Percentiles rank a stretch among this genome's conserved stretches.
Conservation (phyloP, 192 early-diverging fungal species). For the Rhizophagus clarus region DNA sequence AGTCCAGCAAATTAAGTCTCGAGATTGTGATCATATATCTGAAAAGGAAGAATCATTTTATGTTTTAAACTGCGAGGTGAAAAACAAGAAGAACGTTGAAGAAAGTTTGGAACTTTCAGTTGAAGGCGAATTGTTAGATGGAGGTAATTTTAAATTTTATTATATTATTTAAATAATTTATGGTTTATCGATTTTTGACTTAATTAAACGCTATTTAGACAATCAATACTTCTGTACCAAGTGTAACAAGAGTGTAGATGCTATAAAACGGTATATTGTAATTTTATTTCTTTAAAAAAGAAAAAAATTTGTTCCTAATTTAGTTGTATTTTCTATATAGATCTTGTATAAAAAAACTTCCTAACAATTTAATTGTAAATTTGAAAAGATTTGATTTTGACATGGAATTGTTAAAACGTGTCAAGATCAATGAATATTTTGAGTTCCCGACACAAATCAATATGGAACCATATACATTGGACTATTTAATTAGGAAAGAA, state of each 20-base stretch:
- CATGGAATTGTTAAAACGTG: constrained; percentile 53
- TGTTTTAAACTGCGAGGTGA: constrained; percentile 58
- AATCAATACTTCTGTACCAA: constrained; percentile 55
- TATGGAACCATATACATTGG: constrained; percentile 60
- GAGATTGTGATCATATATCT: constrained; percentile 56
- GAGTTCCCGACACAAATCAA: constrained; percentile 57
- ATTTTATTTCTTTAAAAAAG: background rate
- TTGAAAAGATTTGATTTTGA: constrained; percentile 69
- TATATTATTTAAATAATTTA: background rate
- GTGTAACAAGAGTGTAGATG: constrained; percentile 59
- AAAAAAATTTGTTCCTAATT: background rate
- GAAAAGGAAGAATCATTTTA: constrained; percentile 56
- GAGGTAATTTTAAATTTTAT: constrained; percentile 39
- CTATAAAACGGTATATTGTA: constrained; percentile 50
- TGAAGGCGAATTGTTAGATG: constrained; percentile 57
- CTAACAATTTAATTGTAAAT: constrained; percentile 59
- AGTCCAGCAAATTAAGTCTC: constrained; percentile 60
- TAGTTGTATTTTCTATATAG: constrained; percentile 26
- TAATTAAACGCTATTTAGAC: constrained; percentile 32
- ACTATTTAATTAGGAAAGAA: constrained; percentile 43
- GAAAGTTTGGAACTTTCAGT: constrained; percentile 62
- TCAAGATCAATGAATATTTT: constrained; percentile 64
- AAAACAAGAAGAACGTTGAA: constrained; percentile 54
- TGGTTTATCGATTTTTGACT: background rate
- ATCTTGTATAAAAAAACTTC: constrained; percentile 56